These are phyloP conservation scores for Lepiota subincarnata DNA, from an alignment of 768 basidiomycete species.

Conservation along the genomic window DNA sequence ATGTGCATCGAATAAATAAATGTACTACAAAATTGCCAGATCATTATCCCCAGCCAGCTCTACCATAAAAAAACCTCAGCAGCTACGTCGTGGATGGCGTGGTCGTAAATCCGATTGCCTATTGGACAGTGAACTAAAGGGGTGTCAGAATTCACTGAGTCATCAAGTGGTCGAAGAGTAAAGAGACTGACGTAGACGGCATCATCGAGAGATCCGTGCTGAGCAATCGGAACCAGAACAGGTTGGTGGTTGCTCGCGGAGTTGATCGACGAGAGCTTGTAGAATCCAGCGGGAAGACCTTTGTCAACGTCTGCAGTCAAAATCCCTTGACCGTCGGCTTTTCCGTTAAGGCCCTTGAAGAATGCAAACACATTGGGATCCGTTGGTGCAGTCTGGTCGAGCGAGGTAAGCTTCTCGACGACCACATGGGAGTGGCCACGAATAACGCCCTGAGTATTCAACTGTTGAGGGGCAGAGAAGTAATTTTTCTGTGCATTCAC, in stretches of 20 bases:
- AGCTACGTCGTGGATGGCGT: background rate
- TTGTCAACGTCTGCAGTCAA: conserved; percentile 45
- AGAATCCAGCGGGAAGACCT: conserved; percentile 59
- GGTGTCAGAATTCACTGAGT: background rate
- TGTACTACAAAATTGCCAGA: background rate
- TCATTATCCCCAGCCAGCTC: background rate
- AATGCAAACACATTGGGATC: conserved; percentile 52
- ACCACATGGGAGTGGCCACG: conserved; percentile 59
- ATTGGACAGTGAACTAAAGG: conserved; percentile 25
- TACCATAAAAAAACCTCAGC: background rate
- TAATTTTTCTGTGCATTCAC: conserved; percentile 50
- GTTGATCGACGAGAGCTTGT: conserved; percentile 59
- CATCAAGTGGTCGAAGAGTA: background rate
- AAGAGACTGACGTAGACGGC: conserved; percentile 43
- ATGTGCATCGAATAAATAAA: background rate
- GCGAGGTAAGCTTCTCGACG: conserved; percentile 44
- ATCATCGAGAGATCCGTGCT: conserved; percentile 59
- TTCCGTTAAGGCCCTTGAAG: conserved; percentile 48
- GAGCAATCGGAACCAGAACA: conserved; percentile 52
- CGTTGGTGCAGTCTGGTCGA: conserved; percentile 40
- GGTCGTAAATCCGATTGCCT: background rate
- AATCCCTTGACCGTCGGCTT: conserved; percentile 41
- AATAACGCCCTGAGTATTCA: conserved; percentile 48
- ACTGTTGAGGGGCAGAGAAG: conserved; percentile 53
- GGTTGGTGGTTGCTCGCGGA: conserved; percentile 58